Evolutionary conservation across 2,329 filamentous ascomycete genomes (phyloP).

Genomic region (Pseudogymnoascus sp.): DNA sequence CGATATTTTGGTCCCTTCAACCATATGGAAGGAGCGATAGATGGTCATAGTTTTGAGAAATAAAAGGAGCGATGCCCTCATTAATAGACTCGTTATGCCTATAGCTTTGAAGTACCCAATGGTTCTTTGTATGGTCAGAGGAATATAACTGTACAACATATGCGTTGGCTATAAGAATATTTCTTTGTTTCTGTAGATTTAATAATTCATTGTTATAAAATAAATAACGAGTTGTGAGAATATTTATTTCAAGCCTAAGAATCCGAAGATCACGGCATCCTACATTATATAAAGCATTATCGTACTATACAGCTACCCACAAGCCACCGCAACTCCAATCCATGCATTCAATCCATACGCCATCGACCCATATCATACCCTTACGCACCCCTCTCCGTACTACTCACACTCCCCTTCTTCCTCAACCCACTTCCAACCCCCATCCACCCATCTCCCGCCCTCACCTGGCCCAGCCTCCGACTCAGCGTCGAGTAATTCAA

Average conservation of each 20-base stretch:
- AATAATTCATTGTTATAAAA: neutral
- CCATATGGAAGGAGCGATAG: neutral
- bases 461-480: constrained; percentile 23
- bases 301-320: neutral
- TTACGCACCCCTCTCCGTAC: neutral
- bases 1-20: neutral
- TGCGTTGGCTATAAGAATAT: neutral
- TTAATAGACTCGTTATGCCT: neutral
- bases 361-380: neutral
- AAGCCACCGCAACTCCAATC: neutral
- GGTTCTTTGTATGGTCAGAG: neutral
- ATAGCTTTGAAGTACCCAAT: neutral
- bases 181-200: neutral
- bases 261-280: neutral
- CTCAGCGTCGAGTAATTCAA: constrained; percentile 23
- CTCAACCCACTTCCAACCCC: constrained; percentile 23
- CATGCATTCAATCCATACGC: neutral
- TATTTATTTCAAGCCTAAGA: neutral
- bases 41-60: neutral
- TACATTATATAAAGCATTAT: constrained; percentile 6
- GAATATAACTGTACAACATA: neutral
- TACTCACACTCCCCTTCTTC: constrained; percentile 19
- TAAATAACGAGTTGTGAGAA: neutral
- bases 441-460: constrained; percentile 22
- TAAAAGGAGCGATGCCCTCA: neutral